A percentile compares a stretch with the other conserved stretches of the same genome.
Evolutionary conservation across 805 yeast genomes (phyloP).

Genomic region (Wickerhamiella siamensis): DNA sequence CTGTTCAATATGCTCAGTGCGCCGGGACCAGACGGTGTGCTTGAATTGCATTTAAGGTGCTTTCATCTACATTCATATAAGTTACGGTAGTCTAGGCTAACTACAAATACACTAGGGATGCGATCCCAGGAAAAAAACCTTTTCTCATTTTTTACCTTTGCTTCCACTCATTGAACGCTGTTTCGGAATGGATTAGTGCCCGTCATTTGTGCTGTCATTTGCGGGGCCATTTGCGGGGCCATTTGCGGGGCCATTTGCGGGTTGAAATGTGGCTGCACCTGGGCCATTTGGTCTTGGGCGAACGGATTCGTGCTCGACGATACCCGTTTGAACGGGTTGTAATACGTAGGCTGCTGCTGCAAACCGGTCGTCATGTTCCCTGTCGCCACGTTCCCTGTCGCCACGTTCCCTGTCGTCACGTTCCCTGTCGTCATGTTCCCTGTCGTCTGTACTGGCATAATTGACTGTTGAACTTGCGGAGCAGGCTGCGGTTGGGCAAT

Average conservation of each 20-base stretch:
- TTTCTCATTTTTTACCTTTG: too few species aligned
- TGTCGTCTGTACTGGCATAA: constrained; percentile 18
- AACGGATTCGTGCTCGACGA: constrained; percentile 36
- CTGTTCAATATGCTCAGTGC: constrained; percentile 15
- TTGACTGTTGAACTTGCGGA: constrained; percentile 14
- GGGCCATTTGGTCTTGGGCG: constrained; percentile 10
- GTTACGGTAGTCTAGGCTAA: background rate
- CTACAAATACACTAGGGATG: background rate
- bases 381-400: too few species aligned
- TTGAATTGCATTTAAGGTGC: constrained; percentile 9
- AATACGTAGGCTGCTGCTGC: too few species aligned
- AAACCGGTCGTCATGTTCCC: too few species aligned
- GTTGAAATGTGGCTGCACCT: constrained; percentile 5
- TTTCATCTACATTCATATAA: background rate
- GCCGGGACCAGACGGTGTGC: constrained; percentile 9
- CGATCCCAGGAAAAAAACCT: too few species aligned
- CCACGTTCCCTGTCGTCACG: too few species aligned
- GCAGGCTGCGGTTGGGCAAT: constrained; percentile 13
- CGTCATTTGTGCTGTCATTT: constrained; percentile 4
- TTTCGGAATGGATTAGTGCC: constrained; percentile 24
- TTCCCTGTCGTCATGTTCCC: too few species aligned
- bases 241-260: constrained; percentile 6
- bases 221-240: constrained; percentile 6
- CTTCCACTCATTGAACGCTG: background rate
- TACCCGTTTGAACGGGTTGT: constrained; percentile 11